Evolutionary conservation across 2,329 filamentous ascomycete species (phyloP).

Genomic region (Camillea tinctor): DNA sequence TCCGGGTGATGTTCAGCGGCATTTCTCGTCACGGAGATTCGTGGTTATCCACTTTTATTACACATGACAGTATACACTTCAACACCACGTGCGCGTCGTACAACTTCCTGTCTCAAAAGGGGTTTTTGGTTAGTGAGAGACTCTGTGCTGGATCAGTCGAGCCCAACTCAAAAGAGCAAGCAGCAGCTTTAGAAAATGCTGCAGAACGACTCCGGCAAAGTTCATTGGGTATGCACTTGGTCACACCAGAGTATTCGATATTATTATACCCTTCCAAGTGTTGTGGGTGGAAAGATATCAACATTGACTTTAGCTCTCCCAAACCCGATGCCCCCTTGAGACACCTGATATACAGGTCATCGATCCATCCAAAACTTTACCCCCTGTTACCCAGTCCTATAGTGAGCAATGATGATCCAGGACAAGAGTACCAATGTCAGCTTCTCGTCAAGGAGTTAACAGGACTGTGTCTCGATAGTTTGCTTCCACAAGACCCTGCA

Average conservation of each 20-base stretch:
- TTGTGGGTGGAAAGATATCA: constrained; percentile 23
- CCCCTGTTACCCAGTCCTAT: constrained; percentile 9
- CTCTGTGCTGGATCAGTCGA: constrained; percentile 24
- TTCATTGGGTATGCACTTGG: constrained; percentile 25
- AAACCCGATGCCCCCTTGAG: constrained; percentile 16
- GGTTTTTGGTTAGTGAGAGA: constrained; percentile 13
- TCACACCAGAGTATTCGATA: constrained; percentile 28
- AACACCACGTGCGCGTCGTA: constrained; percentile 22
- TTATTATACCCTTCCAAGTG: constrained; percentile 28
- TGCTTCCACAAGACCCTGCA: constrained; percentile 21
- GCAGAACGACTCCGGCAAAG: constrained; percentile 19
- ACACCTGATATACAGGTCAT: constrained; percentile 26
- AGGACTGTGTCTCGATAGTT: constrained; percentile 19
- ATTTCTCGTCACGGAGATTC: constrained; percentile 22
- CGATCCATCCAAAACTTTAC: constrained; percentile 18
- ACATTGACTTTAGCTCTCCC: constrained; percentile 6
- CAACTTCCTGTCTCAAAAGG: constrained; percentile 21
- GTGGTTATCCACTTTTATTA: constrained; percentile 27
- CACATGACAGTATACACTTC: constrained; percentile 23
- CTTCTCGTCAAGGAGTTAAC: constrained; percentile 20
- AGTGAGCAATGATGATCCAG: constrained; percentile 1
- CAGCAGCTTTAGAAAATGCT: constrained; percentile 19
- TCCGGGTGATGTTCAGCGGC: constrained; percentile 24
- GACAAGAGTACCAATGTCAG: constrained; percentile 11
- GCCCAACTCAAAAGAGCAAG: constrained; percentile 10